These are phyloP conservation scores for Fagus crenata DNA, from an alignment of 306 rosid species.

Conservation along the genomic window DNA sequence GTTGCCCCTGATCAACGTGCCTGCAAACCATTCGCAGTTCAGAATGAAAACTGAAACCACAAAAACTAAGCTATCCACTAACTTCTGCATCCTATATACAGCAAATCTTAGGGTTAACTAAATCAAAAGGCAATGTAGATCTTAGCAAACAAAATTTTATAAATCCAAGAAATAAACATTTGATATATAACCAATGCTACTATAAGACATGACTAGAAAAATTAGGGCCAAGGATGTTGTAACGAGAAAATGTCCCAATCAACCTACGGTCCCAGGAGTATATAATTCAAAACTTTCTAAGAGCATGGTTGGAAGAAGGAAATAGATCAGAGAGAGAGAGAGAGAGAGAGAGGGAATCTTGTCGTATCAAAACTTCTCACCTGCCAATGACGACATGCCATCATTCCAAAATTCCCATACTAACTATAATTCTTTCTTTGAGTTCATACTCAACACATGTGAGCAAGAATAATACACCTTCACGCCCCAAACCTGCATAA, in stretches of 20 bases:
- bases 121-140: not conserved
- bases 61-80: constrained; percentile 37
- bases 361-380: constrained; percentile 42
- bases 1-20: constrained; percentile 41
- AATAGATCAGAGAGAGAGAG: not conserved
- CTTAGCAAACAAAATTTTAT: not conserved
- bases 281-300: not conserved
- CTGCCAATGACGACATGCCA: constrained; percentile 32
- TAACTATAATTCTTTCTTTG: constrained; percentile 26
- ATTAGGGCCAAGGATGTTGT: not conserved
- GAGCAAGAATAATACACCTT: constrained; percentile 37
- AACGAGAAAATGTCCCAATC: not conserved
- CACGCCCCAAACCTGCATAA: constrained; percentile 66
- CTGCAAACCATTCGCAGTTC: constrained; percentile 56
- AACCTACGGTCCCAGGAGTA: not conserved
- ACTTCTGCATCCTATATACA: constrained; percentile 42
- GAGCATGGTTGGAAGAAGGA: not conserved
- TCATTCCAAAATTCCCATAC: constrained; percentile 16
- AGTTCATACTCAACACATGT: constrained; percentile 31
- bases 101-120: constrained; percentile 33
- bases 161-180: not conserved
- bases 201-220: not conserved
- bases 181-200: not conserved
- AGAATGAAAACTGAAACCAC: constrained; percentile 43
- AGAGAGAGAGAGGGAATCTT: not conserved